Base-by-base conservation (phyloP, 352 stramenopile species). In the Elongisporangium senticosum region DNA sequence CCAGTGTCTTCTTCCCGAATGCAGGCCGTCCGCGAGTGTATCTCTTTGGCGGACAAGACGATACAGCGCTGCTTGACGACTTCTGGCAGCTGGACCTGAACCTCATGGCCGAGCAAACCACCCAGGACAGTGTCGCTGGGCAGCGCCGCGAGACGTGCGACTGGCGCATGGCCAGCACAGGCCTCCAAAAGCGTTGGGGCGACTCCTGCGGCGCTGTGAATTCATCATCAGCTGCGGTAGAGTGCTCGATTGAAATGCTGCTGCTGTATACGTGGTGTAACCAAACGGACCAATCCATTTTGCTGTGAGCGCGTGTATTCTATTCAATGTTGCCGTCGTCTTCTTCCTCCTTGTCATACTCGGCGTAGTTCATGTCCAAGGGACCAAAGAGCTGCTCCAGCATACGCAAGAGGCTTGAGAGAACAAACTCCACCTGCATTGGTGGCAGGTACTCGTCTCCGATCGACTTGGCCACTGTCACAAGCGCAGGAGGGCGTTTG, bases 381-480 rank as follows among this genome's bases (percentile, higher is more conserved):
- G 66, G 10, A 0, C 72, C 69, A 67, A 69, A 80, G 7, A 71
- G 53, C 51, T 66, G 37, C 23, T 64, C 51, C 0, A 96, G 69
- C 51, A 87, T 79, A 6, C 43, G 48, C 21, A 96, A 59, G 10
- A 89, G 72, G 21, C 56, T 59, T 11, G 62, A 26, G 1, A 85
- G 63, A 8, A 94, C 75, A 14, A 64, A 43, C 22, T 84, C 67
- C 1, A 86, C 51, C 53, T 94, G 83, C 47, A 87, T 64, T 0
- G 74, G 70, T 6, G 86, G 87, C 21, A 92, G 71, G 59, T 82
- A 96, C 24, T 82, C 58, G 49, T 96, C 87, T 2, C 71, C 69
- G 1, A 75, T 83, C 5, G 87, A 96, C 54, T 87, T 93, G 6
- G 87, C 86, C 20, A 96, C 83, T 5, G 86, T 94, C 49, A 95